Evolutionary conservation across 2,329 filamentous ascomycete species (phyloP).

Genomic region (Aspergillus cejpii): DNA sequence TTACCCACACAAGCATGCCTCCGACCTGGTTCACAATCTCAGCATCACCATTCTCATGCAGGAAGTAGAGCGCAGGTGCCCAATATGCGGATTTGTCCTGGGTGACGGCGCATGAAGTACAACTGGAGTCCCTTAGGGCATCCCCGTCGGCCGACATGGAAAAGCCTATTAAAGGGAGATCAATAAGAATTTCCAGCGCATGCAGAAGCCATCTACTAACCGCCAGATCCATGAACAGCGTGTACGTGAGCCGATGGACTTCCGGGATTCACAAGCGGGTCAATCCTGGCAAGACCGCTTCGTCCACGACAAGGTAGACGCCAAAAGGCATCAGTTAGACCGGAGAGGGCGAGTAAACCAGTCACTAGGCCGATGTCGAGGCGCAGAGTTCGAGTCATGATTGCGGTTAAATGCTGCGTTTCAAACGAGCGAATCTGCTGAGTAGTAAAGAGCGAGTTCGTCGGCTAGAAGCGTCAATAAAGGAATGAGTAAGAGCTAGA

Average conservation of each 20-base stretch:
- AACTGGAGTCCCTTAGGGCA: constrained; percentile 56
- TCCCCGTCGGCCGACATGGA: constrained; percentile 51
- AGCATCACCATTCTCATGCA: constrained; percentile 59
- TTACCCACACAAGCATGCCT: constrained; percentile 74
- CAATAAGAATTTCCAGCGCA: constrained; percentile 3
- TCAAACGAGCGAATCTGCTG: constrained; percentile 11
- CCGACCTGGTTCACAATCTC: constrained; percentile 67
- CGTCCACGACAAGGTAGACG: constrained; percentile 75
- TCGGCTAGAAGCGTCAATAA: constrained; percentile 14
- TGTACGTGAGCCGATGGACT: constrained; percentile 61
- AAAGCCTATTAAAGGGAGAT: constrained; percentile 52
- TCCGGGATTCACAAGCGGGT: constrained; percentile 65
- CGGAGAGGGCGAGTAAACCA: constrained; percentile 26
- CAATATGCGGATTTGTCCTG: constrained; percentile 88
- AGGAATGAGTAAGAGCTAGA: constrained; percentile 8
- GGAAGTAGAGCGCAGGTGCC: constrained; percentile 72
- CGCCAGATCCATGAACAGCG: constrained; percentile 65
- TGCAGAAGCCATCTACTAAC: constrained; percentile 49
- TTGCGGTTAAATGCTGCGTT: constrained; percentile 12
- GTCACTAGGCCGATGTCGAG: constrained; percentile 20
- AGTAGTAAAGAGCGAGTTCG: constrained; percentile 7
- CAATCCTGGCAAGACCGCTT: constrained; percentile 63
- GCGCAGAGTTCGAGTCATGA: constrained; percentile 15
- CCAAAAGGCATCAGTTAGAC: constrained; percentile 64
- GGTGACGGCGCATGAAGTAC: constrained; percentile 72